Percentiles rank a stretch among this genome's conserved stretches.
These are phyloP conservation scores for Fusarium fujikuroi DNA, from an alignment of 2,329 filamentous ascomycete species.

Conservation along the genomic window DNA sequence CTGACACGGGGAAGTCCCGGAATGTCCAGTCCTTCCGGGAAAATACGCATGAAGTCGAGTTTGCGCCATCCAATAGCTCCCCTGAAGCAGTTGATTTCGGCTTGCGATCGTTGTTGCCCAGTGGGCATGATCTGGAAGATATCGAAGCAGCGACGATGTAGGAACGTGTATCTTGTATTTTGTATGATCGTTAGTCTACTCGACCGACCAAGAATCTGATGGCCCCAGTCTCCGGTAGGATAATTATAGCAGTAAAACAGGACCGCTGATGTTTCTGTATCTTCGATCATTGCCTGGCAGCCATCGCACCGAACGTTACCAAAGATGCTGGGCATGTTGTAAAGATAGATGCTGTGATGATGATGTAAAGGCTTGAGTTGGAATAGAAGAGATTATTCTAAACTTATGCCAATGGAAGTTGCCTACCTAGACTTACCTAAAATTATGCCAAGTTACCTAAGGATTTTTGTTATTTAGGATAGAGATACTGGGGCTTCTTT, in stretches of 20 bases:
- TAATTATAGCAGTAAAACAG: rapidly evolving
- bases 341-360: not conserved
- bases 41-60: not conserved
- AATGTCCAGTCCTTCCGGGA: not conserved
- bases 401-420: too few species aligned
- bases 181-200: too few species aligned
- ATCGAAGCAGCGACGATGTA: not conserved
- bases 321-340: not conserved
- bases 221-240: not conserved
- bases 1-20: not conserved
- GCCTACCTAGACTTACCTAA: not conserved
- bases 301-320: not conserved
- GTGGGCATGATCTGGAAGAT: rapidly evolving
- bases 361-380: not conserved
- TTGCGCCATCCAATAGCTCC: not conserved
- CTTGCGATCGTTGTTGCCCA: not conserved
- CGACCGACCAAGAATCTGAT: rapidly evolving
- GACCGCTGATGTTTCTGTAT: not conserved
- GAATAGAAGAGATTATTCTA: not conserved
- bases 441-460: not conserved
- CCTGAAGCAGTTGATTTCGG: not conserved
- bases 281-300: not conserved
- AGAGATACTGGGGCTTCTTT: not conserved
- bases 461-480: not conserved
- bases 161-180: not conserved